Conservation (phyloP, 2,329 filamentous ascomycete genomes). For the Raffaelea ambrosiae region DNA sequence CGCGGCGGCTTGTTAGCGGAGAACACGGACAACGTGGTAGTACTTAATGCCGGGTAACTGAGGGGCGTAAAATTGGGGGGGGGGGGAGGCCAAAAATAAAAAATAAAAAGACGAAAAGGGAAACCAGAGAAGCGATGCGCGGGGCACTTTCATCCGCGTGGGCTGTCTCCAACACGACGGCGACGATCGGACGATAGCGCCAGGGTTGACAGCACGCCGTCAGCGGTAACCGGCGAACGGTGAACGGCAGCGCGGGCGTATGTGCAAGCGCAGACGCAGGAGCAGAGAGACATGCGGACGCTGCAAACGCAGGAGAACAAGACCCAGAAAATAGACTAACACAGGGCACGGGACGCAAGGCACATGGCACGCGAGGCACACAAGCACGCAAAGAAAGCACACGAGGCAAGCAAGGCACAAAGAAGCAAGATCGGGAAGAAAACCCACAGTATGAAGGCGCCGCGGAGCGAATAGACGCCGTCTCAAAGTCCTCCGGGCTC, state of each 20-base stretch:
- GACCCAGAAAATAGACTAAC: too few relatives aligned
- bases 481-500: slow-evolving; percentile 52
- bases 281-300: neutral
- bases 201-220: too few relatives aligned
- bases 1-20: neutral
- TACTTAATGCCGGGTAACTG: neutral
- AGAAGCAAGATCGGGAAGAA: neutral
- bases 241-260: too few relatives aligned
- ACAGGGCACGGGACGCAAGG: too few relatives aligned
- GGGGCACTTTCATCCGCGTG: neutral
- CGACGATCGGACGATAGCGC: slow-evolving; percentile 2
- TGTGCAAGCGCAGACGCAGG: too few relatives aligned
- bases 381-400: neutral
- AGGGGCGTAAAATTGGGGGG: neutral
- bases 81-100: neutral
- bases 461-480: slow-evolving; percentile 56
- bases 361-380: too few relatives aligned
- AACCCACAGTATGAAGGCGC: slow-evolving; percentile 59
- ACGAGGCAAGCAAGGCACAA: neutral
- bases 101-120: neutral
- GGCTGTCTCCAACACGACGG: neutral
- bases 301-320: neutral
- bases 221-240: too few relatives aligned
- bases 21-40: neutral
- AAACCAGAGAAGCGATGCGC: neutral